Conservation (phyloP, 805 yeast genomes). For the Kluyveromyces siamensis region DNA sequence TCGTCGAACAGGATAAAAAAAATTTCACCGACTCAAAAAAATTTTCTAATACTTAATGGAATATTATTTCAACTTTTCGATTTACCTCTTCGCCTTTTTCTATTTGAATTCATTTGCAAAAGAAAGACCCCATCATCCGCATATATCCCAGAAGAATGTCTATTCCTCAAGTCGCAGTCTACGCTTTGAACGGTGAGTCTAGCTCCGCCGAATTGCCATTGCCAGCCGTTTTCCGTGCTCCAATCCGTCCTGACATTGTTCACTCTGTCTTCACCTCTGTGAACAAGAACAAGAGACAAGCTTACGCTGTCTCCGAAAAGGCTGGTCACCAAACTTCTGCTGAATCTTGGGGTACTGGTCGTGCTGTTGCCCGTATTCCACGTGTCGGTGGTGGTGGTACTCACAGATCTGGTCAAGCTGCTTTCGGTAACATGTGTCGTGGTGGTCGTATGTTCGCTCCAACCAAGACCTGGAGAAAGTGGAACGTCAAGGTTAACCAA, state of each 20-base stretch:
- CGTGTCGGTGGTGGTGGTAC: conserved; percentile 99
- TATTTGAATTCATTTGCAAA: too few species aligned
- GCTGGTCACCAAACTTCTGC: conserved; percentile 99
- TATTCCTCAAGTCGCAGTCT: conserved; percentile 97
- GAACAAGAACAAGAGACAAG: conserved; percentile 99
- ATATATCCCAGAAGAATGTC: conserved; percentile 34
- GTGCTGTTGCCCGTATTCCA: conserved; percentile 99
- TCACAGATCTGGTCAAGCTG: conserved; percentile 99
- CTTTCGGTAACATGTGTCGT: conserved; percentile 99
- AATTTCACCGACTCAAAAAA: conserved; percentile 9
- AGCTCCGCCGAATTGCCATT: conserved; percentile 77
- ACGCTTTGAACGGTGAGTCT: conserved; percentile 80
- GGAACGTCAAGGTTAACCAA: conserved; percentile 99
- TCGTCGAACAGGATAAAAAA: neutral
- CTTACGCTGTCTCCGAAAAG: conserved; percentile 98
- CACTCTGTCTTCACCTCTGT: conserved; percentile 97
- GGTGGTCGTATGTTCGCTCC: conserved; percentile 99
- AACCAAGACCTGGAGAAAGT: conserved; percentile 99
- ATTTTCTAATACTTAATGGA: neutral
- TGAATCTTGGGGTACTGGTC: conserved; percentile 99
- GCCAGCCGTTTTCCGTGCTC: conserved; percentile 99
- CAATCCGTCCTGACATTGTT: conserved; percentile 99
- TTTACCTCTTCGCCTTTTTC: too few species aligned
- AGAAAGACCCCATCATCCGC: neutral
- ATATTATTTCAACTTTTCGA: too few species aligned